Evolutionary conservation across 306 rosid genomes (phyloP).

Genomic region (Vachellia pachyceras): DNA sequence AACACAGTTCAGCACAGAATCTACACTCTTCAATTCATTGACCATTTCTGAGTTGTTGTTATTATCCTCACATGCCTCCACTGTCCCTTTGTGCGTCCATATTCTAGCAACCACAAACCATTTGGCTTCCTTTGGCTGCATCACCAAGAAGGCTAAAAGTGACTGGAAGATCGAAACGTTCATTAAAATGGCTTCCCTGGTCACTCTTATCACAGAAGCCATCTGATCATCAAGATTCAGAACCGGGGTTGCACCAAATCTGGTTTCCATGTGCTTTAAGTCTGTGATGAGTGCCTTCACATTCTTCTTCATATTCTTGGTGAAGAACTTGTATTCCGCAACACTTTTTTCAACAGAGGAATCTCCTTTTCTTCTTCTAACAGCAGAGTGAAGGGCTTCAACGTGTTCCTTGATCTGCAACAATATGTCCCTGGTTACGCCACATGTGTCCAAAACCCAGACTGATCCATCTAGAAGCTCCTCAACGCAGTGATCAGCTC

Average conservation of each 20-base stretch:
- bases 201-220: constrained; percentile 29
- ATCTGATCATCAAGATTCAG: constrained; percentile 48
- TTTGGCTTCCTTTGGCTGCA: constrained; percentile 43
- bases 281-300: constrained; percentile 47
- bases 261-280: constrained; percentile 51
- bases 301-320: constrained; percentile 66
- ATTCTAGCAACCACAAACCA: constrained; percentile 57
- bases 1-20: constrained; percentile 44
- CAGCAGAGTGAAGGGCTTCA: constrained; percentile 60
- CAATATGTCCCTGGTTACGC: constrained; percentile 56
- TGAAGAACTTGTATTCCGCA: constrained; percentile 47
- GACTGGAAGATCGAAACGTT: constrained; percentile 52
- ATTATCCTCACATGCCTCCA: constrained; percentile 41
- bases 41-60: constrained; percentile 25
- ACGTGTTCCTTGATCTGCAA: constrained; percentile 60
- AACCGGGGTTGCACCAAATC: constrained; percentile 35
- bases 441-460: constrained; percentile 64
- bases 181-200: constrained; percentile 44
- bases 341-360: constrained; percentile 49
- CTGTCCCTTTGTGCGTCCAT: constrained; percentile 50
- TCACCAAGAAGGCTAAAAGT: constrained; percentile 45
- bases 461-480: constrained; percentile 70
- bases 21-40: constrained; percentile 57
- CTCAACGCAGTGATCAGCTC: constrained; percentile 49
- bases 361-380: constrained; percentile 71